phyloP scores from a whole-genome alignment of 2,329 filamentous ascomycete species.

The Aspergillus aculeatinus region DNA sequence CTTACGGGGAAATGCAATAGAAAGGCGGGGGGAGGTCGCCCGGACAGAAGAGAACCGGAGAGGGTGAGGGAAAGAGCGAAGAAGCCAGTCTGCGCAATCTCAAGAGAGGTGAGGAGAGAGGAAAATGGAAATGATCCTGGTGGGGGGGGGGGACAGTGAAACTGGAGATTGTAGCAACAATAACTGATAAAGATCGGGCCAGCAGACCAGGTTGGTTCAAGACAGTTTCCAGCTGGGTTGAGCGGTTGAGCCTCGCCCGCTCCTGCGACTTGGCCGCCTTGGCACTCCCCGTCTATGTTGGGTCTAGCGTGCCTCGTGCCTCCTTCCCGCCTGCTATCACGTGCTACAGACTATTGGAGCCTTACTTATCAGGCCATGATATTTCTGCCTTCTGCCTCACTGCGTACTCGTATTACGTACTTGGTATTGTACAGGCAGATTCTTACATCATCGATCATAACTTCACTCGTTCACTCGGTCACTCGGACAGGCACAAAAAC shows the following conservation, averaged over 20 bases:
- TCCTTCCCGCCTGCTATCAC: neutral
- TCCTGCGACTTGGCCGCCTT: conserved; percentile 22
- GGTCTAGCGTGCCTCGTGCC: conserved; percentile 12
- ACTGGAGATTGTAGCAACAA: neutral
- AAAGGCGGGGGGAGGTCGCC: conserved; percentile 5
- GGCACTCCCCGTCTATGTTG: conserved; percentile 2
- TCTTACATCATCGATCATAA: too few species aligned
- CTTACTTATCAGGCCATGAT: too few species aligned
- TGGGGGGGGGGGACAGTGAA: neutral
- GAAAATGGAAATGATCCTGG: conserved; percentile 6
- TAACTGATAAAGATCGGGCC: neutral
- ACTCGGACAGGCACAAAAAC: neutral
- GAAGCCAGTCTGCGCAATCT: conserved; percentile 23
- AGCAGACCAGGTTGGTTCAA: neutral
- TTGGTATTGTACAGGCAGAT: neutral
- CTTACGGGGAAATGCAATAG: conserved; percentile 34
- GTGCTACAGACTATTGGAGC: neutral
- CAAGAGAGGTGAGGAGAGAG: neutral
- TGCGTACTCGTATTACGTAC: neutral
- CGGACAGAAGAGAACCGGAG: conserved; percentile 12
- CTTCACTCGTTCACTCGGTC: too few species aligned
- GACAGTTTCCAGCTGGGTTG: conserved; percentile 5
- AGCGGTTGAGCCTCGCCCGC: conserved; percentile 23
- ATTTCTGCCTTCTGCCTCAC: neutral
- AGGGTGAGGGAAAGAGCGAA: conserved; percentile 18